Evolutionary conservation across 2,329 filamentous ascomycete genomes (phyloP).

Genomic region (Fusarium nematophilum): DNA sequence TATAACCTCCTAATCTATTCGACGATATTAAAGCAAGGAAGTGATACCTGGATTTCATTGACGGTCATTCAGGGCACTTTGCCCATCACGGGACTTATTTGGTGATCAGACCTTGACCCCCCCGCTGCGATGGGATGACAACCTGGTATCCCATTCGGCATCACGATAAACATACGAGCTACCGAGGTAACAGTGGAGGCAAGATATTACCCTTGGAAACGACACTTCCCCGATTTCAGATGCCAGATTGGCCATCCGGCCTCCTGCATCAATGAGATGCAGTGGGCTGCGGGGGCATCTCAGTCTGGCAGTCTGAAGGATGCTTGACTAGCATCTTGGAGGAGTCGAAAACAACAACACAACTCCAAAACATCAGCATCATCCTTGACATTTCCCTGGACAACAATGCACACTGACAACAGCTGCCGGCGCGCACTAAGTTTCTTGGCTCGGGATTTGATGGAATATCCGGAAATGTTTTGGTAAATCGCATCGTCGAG

Average conservation of each 20-base stretch:
- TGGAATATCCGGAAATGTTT: conserved; percentile 4
- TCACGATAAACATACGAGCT: not conserved
- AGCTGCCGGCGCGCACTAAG: not conserved
- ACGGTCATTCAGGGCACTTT: no score
- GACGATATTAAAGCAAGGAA: no score
- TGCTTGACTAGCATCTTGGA: not conserved
- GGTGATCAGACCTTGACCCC: no score
- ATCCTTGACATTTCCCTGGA: conserved; percentile 34
- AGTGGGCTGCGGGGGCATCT: conserved; percentile 10
- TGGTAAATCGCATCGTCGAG: no score
- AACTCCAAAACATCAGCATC: conserved; percentile 16
- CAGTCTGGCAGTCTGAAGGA: not conserved
- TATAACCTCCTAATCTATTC: no score
- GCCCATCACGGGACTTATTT: conserved; percentile 1
- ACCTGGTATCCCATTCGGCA: conserved; percentile 12
- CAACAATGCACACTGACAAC: conserved; percentile 29
- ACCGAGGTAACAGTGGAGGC: not conserved
- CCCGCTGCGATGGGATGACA: no score
- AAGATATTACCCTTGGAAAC: conserved; percentile 5
- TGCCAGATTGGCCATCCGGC: conserved; percentile 27
- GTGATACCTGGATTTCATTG: no score
- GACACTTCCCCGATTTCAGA: conserved; percentile 14
- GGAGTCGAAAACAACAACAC: conserved; percentile 28
- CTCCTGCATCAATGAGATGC: conserved; percentile 32
- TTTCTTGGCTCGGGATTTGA: conserved; percentile 4